A percentile compares a stretch with the other conserved stretches of the same genome.
phyloP scores from a whole-genome alignment of 2,329 filamentous ascomycete species.

The Periglandula ipomoeae region DNA sequence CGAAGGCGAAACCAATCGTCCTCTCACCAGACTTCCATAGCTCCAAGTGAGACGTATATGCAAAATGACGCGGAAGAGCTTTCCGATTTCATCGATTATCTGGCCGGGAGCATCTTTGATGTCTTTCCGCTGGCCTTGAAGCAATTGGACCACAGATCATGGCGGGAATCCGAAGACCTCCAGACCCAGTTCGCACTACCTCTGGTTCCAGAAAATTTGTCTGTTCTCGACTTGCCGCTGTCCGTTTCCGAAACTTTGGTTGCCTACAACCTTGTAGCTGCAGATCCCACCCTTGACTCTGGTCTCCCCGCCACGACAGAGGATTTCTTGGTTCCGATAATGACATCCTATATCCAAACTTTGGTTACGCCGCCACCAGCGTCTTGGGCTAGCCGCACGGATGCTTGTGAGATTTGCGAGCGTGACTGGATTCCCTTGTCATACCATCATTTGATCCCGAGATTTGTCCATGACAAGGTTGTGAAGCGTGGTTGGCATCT shows the following conservation, averaged over 20 bases:
- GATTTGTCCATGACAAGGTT: conserved; percentile 64
- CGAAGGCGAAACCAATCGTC: conserved; percentile 24
- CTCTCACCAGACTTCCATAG: conserved; percentile 3
- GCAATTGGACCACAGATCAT: conserved; percentile 49
- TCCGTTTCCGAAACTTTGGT: conserved; percentile 56
- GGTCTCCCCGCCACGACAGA: conserved; percentile 29
- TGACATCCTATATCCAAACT: conserved; percentile 52
- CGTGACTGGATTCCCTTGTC: conserved; percentile 67
- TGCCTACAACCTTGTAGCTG: conserved; percentile 55
- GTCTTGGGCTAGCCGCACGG: conserved; percentile 45
- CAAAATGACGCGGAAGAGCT: conserved; percentile 53
- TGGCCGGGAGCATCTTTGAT: conserved; percentile 60
- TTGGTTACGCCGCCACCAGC: conserved; percentile 54
- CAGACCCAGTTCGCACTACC: conserved; percentile 48
- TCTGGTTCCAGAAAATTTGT: conserved; percentile 43
- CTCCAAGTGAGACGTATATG: not conserved
- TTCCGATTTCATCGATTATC: conserved; percentile 73
- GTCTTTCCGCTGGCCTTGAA: conserved; percentile 53
- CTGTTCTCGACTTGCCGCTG: conserved; percentile 41
- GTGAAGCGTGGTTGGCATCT: conserved; percentile 72
- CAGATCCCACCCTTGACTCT: conserved; percentile 23
- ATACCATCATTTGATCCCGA: conserved; percentile 83
- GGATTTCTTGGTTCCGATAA: conserved; percentile 52
- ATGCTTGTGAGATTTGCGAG: conserved; percentile 66
- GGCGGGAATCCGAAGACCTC: conserved; percentile 32